Conservation (phyloP, 805 yeast species). For the Ogataea parapolymorpha region DNA sequence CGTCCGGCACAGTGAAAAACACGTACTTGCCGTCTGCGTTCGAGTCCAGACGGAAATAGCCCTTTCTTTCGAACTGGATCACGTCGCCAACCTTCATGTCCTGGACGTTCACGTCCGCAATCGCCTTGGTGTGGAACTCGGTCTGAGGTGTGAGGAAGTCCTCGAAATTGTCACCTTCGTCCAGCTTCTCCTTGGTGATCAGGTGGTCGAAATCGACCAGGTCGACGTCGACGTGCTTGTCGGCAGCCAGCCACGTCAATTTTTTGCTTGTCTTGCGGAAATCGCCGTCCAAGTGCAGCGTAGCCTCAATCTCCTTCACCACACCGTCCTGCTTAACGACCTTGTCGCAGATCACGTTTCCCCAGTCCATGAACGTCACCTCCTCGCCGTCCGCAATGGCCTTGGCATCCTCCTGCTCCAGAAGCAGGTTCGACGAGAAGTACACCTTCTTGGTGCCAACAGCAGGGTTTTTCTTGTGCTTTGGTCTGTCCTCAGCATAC, state of each 20-base stretch:
- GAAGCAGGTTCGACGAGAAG: conserved; percentile 56
- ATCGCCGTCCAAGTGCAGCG: conserved; percentile 89
- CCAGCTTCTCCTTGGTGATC: conserved; percentile 91
- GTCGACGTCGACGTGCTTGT: conserved; percentile 67
- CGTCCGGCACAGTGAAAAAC: conserved; percentile 94
- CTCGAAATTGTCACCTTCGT: conserved; percentile 90
- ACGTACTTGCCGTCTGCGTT: conserved; percentile 60
- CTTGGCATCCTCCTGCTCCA: conserved; percentile 86
- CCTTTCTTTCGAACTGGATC: conserved; percentile 95
- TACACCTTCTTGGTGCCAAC: conserved; percentile 82
- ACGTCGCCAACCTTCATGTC: conserved; percentile 80
- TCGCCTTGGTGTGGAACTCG: conserved; percentile 73
- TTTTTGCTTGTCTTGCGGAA: conserved; percentile 95
- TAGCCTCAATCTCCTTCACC: conserved; percentile 67
- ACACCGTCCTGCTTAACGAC: conserved; percentile 51
- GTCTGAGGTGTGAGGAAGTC: conserved; percentile 87
- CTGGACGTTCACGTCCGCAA: conserved; percentile 77
- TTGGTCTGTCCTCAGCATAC: conserved; percentile 70
- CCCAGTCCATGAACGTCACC: conserved; percentile 99
- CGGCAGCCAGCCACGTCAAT: conserved; percentile 90
- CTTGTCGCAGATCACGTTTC: conserved; percentile 78
- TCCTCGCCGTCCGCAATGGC: conserved; percentile 75
- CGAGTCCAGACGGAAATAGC: conserved; percentile 82
- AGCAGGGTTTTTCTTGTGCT: conserved; percentile 92
- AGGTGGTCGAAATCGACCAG: conserved; percentile 91